phyloP scores from a whole-genome alignment of 352 stramenopile genomes.

The Phytophthora constricta region DNA sequence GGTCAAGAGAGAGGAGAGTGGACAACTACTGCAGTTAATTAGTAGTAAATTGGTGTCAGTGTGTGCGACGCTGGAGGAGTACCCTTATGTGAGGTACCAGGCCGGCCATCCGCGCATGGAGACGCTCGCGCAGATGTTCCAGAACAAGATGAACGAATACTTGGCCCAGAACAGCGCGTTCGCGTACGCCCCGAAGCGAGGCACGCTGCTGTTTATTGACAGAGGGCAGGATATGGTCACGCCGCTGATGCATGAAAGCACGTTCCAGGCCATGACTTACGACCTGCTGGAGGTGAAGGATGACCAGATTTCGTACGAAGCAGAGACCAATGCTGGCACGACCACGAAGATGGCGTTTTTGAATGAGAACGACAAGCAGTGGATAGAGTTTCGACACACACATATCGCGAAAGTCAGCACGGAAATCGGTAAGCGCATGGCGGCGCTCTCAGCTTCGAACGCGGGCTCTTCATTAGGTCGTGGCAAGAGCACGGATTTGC shows the following conservation, averaged over 20 bases:
- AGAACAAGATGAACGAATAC: slow-evolving; percentile 96
- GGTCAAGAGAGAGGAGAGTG: slow-evolving; percentile 47
- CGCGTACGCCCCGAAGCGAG: slow-evolving; percentile 89
- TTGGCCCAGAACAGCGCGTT: slow-evolving; percentile 91
- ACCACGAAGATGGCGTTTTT: slow-evolving; percentile 93
- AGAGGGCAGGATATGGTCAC: slow-evolving; percentile 93
- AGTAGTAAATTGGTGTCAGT: slow-evolving; percentile 95
- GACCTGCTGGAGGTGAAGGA: slow-evolving; percentile 95
- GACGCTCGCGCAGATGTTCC: slow-evolving; percentile 92
- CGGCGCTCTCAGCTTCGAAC: slow-evolving; percentile 76
- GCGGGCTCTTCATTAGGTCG: slow-evolving; percentile 81
- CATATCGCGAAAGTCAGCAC: slow-evolving; percentile 94
- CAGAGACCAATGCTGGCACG: slow-evolving; percentile 81
- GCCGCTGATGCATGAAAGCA: slow-evolving; percentile 98
- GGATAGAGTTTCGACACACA: slow-evolving; percentile 95
- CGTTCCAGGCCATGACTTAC: slow-evolving; percentile 97
- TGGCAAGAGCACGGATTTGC: slow-evolving; percentile 87
- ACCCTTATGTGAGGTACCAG: slow-evolving; percentile 95
- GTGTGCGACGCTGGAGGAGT: slow-evolving; percentile 97
- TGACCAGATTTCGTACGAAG: slow-evolving; percentile 93
- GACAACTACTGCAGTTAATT: slow-evolving; percentile 62
- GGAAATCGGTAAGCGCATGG: slow-evolving; percentile 83
- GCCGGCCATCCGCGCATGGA: slow-evolving; percentile 82
- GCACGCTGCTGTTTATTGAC: slow-evolving; percentile 96
- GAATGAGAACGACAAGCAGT: slow-evolving; percentile 97